A percentile compares a stretch with the other conserved stretches of the same genome.
These are phyloP conservation scores for Chalara sp. DNA, from an alignment of 2,329 filamentous ascomycete species.

Conservation along the genomic window DNA sequence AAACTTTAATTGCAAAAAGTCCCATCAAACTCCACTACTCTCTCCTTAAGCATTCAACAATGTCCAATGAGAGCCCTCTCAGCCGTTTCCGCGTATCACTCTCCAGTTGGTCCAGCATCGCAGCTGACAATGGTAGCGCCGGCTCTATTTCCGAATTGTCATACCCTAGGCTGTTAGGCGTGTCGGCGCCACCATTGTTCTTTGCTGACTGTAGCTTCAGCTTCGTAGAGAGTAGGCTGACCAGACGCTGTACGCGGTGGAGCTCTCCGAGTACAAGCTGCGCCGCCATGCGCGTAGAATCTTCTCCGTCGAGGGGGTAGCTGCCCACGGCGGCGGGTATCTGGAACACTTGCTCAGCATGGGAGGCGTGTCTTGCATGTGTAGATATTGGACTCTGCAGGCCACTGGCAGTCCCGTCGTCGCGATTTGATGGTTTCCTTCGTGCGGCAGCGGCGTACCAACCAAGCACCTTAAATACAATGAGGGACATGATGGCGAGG, in stretches of 20 bases:
- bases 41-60: too few relatives aligned
- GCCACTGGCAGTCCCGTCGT: neutral
- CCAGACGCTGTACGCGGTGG: conserved; percentile 27
- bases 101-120: neutral
- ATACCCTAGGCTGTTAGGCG: neutral
- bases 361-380: neutral
- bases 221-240: conserved; percentile 21
- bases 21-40: too few relatives aligned
- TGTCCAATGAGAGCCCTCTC: neutral
- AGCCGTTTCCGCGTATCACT: neutral
- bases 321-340: neutral
- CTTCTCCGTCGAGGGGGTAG: conserved; percentile 15
- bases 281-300: conserved; percentile 22
- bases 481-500: too few relatives aligned
- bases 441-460: too few relatives aligned
- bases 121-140: neutral
- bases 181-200: neutral
- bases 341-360: neutral
- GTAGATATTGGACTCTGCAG: neutral
- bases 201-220: conserved; percentile 9
- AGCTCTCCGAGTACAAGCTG: conserved; percentile 31
- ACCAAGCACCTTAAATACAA: too few relatives aligned
- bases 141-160: too few relatives aligned
- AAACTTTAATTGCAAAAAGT: too few relatives aligned
- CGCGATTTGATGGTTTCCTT: too few relatives aligned